Conservation (phyloP, 2,329 filamentous ascomycete genomes). For the Phaeophleospora eucalypticola region DNA sequence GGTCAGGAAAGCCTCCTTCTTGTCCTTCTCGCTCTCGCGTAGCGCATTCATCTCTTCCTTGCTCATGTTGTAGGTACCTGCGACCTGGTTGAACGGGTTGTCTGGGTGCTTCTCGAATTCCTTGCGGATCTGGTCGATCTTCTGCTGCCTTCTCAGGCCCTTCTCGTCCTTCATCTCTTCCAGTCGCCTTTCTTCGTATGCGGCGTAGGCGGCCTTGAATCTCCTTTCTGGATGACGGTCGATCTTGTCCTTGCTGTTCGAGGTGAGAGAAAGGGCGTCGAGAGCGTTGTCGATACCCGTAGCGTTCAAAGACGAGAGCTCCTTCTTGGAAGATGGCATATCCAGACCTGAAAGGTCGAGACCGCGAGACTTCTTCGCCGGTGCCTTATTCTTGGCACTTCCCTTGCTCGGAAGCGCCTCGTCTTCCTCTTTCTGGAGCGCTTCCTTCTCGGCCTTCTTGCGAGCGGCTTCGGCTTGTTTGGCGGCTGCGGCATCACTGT, state of each 20-base stretch:
- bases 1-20: conserved; percentile 27
- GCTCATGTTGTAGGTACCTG: conserved; percentile 69
- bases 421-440: conserved; percentile 78
- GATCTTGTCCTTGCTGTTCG: conserved; percentile 62
- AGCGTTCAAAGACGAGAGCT: conserved; percentile 65
- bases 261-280: conserved; percentile 71
- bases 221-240: conserved; percentile 85
- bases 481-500: conserved; percentile 75
- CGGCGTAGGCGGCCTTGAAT: conserved; percentile 79
- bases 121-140: conserved; percentile 76
- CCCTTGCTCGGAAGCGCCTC: conserved; percentile 62
- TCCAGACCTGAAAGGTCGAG: conserved; percentile 75
- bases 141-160: conserved; percentile 76
- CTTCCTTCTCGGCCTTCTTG: conserved; percentile 90
- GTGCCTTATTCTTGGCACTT: conserved; percentile 62
- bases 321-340: conserved; percentile 43
- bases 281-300: conserved; percentile 90
- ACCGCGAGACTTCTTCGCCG: conserved; percentile 54
- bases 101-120: conserved; percentile 94
- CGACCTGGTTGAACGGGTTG: conserved; percentile 90
- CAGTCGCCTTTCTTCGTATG: conserved; percentile 75
- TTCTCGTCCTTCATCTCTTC: conserved; percentile 83
- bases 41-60: conserved; percentile 71
- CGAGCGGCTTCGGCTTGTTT: conserved; percentile 78
- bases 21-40: conserved; percentile 40